Evolutionary conservation across 768 basidiomycete genomes (phyloP).

Genomic region (Lentinula edodes): DNA sequence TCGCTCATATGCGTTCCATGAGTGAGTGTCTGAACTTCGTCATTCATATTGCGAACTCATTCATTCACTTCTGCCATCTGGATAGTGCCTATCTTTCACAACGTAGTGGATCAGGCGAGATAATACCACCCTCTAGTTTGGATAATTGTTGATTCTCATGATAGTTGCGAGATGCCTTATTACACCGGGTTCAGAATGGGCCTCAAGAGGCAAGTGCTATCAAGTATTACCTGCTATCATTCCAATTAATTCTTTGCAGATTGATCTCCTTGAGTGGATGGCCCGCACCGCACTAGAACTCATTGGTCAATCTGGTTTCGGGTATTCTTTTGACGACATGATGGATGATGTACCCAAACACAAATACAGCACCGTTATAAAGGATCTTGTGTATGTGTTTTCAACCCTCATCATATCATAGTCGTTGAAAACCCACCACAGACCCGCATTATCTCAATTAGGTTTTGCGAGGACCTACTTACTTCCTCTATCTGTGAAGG

Average conservation of each 20-base stretch:
- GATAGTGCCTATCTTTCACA: slow-evolving; percentile 6
- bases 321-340: slow-evolving; percentile 29
- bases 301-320: slow-evolving; percentile 31
- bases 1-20: slow-evolving; percentile 26
- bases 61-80: slow-evolving; percentile 7
- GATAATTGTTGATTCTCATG: too few relatives aligned
- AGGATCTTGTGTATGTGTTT: background rate
- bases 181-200: background rate
- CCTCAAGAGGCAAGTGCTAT: background rate
- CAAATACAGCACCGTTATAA: slow-evolving; percentile 6
- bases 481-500: slow-evolving; percentile 17
- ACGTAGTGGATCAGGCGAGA: background rate
- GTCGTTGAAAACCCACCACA: background rate
- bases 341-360: slow-evolving; percentile 13
- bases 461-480: slow-evolving; percentile 10
- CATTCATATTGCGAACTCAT: background rate
- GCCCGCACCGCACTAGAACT: slow-evolving; percentile 30
- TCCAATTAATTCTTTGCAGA: slow-evolving; percentile 2
- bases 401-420: background rate
- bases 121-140: background rate
- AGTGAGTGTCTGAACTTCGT: slow-evolving; percentile 15
- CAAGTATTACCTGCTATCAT: background rate
- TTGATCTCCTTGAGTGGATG: slow-evolving; percentile 28
- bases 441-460: background rate
- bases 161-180: background rate